phyloP scores from a whole-genome alignment of 495 filamentous ascomycete genomes.

The Podospora anserina region DNA sequence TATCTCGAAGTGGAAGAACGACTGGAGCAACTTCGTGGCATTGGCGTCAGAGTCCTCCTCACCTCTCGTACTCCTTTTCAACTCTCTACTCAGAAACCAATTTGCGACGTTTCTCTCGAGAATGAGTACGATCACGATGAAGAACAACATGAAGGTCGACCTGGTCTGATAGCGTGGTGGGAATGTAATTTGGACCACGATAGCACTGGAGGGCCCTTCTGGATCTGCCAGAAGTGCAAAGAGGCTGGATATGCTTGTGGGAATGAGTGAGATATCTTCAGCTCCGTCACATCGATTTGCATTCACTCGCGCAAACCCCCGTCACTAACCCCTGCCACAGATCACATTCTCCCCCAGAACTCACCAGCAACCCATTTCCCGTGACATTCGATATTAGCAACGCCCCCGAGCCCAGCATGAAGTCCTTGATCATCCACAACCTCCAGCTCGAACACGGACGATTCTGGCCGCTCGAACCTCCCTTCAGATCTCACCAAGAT shows the following conservation, averaged over 20 bases:
- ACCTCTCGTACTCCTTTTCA: slow-evolving; percentile 5
- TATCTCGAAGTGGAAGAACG: slow-evolving; percentile 1
- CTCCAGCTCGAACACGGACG: slow-evolving; percentile 6
- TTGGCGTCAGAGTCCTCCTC: not conserved
- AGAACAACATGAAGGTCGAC: not conserved
- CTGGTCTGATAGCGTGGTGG: not conserved
- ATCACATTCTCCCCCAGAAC: not conserved
- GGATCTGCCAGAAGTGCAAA: not conserved
- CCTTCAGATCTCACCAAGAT: not conserved
- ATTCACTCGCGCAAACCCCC: not conserved
- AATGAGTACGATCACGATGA: slow-evolving; percentile 1
- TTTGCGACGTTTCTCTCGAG: not conserved
- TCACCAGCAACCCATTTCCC: not conserved
- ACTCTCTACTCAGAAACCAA: not conserved
- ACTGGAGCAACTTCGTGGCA: not conserved
- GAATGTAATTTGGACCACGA: slow-evolving; percentile 2
- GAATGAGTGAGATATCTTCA: not conserved
- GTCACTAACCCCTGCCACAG: not conserved
- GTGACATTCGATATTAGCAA: not conserved
- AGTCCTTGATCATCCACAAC: slow-evolving; percentile 1
- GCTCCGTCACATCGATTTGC: not conserved
- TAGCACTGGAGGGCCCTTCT: not conserved
- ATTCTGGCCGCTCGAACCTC: not conserved
- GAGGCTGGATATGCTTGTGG: not conserved
- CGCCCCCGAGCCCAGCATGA: not conserved